Percentiles rank a stretch among this genome's conserved stretches.
phyloP scores from a whole-genome alignment of 2,329 filamentous ascomycete genomes.

The Akanthomyces uredinophilus region DNA sequence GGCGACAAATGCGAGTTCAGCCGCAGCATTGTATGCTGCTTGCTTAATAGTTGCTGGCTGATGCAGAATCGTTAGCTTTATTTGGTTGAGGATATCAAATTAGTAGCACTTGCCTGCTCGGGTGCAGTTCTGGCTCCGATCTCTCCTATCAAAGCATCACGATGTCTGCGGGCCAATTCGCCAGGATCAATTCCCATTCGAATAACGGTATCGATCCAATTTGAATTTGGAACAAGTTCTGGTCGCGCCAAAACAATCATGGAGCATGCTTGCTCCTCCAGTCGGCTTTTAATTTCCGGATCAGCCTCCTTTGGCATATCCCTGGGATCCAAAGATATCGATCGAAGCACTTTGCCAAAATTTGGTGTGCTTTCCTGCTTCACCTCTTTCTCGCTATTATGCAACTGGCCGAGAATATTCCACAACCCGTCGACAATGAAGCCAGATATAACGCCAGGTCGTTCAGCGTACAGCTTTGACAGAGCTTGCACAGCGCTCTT shows the following conservation, averaged over 20 bases:
- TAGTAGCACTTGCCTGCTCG: conserved; percentile 41
- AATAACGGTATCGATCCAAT: conserved; percentile 87
- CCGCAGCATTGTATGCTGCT: conserved; percentile 79
- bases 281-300: conserved; percentile 39
- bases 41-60: conserved; percentile 43
- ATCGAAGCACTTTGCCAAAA: conserved; percentile 55
- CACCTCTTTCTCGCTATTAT: conserved; percentile 70
- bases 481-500: conserved; percentile 59
- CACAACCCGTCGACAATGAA: conserved; percentile 70
- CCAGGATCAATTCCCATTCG: conserved; percentile 79
- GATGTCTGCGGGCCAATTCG: conserved; percentile 60
- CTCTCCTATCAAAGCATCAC: conserved; percentile 62
- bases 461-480: conserved; percentile 57
- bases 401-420: conserved; percentile 68
- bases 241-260: conserved; percentile 73
- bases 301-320: conserved; percentile 40
- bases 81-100: background rate
- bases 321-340: conserved; percentile 58
- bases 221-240: conserved; percentile 69
- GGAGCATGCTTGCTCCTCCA: conserved; percentile 68
- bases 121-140: conserved; percentile 49
- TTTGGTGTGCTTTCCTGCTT: conserved; percentile 61
- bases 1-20: conserved; percentile 89
- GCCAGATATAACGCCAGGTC: conserved; percentile 54
- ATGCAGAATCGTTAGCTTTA: conserved; percentile 15